A percentile compares a stretch with the other conserved stretches of the same genome.
Evolutionary conservation across 306 rosid genomes (phyloP).

Genomic region (Arachis stenosperma): DNA sequence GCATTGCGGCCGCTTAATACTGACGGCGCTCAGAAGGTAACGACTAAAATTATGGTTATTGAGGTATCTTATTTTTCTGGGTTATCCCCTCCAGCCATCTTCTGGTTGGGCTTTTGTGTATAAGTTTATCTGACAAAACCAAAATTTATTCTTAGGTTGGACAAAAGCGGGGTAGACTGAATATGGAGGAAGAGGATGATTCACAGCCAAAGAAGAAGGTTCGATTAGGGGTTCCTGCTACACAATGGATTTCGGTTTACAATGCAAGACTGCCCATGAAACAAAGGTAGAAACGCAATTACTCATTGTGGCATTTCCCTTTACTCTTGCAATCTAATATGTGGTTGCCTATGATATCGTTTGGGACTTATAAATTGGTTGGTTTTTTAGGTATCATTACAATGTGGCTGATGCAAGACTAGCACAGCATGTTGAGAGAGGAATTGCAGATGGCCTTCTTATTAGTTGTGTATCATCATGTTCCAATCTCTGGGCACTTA

Average conservation of each 20-base stretch:
- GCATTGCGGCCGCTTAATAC: constrained; percentile 83
- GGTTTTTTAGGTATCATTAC: constrained; percentile 76
- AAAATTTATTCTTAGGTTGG: constrained; percentile 72
- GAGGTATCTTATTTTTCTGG: constrained; percentile 9
- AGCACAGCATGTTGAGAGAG: constrained; percentile 91
- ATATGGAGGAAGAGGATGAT: constrained; percentile 79
- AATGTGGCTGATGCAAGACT: constrained; percentile 86
- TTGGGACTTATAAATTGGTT: constrained; percentile 33
- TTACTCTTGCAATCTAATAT: constrained; percentile 16
- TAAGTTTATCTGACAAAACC: background rate
- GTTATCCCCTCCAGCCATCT: background rate
- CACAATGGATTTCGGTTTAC: constrained; percentile 94
- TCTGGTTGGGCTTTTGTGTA: background rate
- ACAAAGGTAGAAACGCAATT: constrained; percentile 65
- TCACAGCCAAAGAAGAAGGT: constrained; percentile 91
- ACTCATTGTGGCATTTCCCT: constrained; percentile 8
- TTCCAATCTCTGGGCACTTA: constrained; percentile 95
- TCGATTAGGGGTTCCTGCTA: constrained; percentile 90
- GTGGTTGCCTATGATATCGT: constrained; percentile 16
- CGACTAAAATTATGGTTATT: background rate
- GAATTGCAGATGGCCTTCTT: constrained; percentile 90
- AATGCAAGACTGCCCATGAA: constrained; percentile 94
- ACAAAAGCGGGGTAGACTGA: constrained; percentile 89
- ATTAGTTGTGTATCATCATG: constrained; percentile 92
- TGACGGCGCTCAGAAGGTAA: constrained; percentile 94